Percentiles rank a stretch among this genome's conserved stretches.
Conservation (phyloP, 257 asterid species). For the Solanum ossicruentum region DNA sequence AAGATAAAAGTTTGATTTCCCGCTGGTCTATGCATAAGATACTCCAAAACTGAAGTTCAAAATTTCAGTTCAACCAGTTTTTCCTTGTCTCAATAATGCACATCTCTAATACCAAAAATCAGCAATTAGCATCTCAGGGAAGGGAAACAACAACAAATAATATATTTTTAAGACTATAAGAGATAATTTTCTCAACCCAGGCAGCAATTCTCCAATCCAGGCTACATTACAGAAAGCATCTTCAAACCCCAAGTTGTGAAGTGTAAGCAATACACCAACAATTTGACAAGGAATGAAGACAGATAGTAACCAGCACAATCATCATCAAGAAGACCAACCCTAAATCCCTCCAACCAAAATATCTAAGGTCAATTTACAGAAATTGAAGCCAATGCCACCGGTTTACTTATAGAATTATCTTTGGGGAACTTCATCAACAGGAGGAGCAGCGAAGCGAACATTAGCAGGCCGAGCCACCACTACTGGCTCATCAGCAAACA, state of each 20-base stretch:
- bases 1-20: not conserved
- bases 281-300: conserved; percentile 1
- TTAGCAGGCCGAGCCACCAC: conserved; percentile 76
- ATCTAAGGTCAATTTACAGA: not conserved
- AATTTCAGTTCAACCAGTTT: not conserved
- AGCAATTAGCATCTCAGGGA: not conserved
- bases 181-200: conserved; percentile 4
- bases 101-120: not conserved
- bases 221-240: not conserved
- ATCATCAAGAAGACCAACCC: not conserved
- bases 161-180: not conserved
- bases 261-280: not conserved
- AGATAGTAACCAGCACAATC: not conserved
- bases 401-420: not conserved
- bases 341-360: not conserved
- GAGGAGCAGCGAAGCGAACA: conserved; percentile 86
- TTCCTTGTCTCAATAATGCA: not conserved
- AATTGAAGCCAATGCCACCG: not conserved
- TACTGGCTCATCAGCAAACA: conserved; percentile 88
- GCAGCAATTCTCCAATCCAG: not conserved
- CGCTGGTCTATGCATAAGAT: not conserved
- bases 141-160: not conserved
- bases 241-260: not conserved
- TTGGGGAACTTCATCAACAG: conserved; percentile 38
- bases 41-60: not conserved